Conservation (phyloP, 371 early-diverging fungal species). For the Actinomortierella ambigua region DNA sequence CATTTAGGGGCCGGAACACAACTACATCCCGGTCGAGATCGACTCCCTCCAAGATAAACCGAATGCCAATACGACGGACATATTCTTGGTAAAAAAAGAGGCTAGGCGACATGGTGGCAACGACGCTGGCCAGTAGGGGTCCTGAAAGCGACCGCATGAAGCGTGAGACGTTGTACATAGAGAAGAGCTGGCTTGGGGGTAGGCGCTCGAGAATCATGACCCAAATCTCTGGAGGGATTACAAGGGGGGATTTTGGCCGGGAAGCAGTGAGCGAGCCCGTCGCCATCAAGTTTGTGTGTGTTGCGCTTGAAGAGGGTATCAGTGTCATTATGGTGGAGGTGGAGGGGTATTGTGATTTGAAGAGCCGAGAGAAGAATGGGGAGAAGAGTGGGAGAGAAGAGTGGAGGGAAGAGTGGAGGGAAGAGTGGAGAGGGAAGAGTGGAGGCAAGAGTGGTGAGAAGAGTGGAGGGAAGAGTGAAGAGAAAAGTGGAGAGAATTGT, state of each 20-base stretch:
- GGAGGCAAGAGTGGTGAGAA: too few relatives aligned
- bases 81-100: constrained; percentile 43
- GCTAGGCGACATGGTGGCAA: constrained; percentile 23
- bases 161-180: constrained; percentile 31
- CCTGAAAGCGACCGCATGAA: constrained; percentile 28
- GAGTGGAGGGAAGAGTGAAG: too few relatives aligned
- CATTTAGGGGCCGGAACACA: constrained; percentile 15
- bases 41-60: constrained; percentile 33
- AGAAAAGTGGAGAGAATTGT: too few relatives aligned
- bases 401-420: too few relatives aligned
- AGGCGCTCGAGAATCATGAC: constrained; percentile 9
- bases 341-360: too few relatives aligned
- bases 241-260: background rate
- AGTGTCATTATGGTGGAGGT: too few relatives aligned
- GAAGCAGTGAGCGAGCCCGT: background rate
- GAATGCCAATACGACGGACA: constrained; percentile 28
- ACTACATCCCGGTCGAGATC: constrained; percentile 30
- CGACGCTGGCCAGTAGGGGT: constrained; percentile 12
- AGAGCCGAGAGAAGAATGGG: too few relatives aligned
- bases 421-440: too few relatives aligned
- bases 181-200: constrained; percentile 23
- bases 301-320: background rate
- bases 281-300: background rate
- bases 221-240: constrained; percentile 35
- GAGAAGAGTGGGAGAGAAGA: too few relatives aligned